Evolutionary conservation across 116 monocot species (phyloP), one percentile per base, ranked within the genome.

Genomic region (Zostera marina): DNA sequence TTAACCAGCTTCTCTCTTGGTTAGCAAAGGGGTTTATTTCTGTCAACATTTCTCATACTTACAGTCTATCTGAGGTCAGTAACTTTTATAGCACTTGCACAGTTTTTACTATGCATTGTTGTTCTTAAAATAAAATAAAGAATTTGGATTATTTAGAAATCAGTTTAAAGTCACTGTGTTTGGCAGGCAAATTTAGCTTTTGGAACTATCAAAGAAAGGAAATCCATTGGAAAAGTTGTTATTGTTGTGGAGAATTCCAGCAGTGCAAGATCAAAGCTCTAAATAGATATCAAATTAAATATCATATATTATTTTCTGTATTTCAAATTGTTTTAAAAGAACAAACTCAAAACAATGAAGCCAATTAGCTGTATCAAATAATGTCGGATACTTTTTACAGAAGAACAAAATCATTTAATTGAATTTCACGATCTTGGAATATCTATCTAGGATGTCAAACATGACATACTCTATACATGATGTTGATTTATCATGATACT

Each of bases 1-100:
- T 89, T 14, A 80, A 80, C 41, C 80, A 96, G 59, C 69, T 96
- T 42, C 78, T 96, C 52, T 70, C 82, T 17, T 96, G 96, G 96
- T 64, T 96, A 8, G 76, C 85, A 15, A 78, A 69, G 61, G 96
- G 89, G n/a, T 67, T 85, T 75, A 80, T 96, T 57, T 75, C 44
- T 39, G 56, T 96, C 40, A 63, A 82, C 15, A 74, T 96, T 67
- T 96, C 89, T 67, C 89, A 96, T 61, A 63, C 65, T 11, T 85
- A 82, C 66, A 58, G 63, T 19, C 22, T 96, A 43, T 76, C 75
- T 20, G 74, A 96, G 96, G 96, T 96, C 52, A 79, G 65, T 56
- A 20, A 68, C 52, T 53, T 61, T 45, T 47, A 8, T 11, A 7
- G 54, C 8, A 32, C 32, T 32, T 32, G 5, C 32, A 32, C 32